Conservation (phyloP, 805 yeast genomes). For the Grigorovia jiainica region DNA sequence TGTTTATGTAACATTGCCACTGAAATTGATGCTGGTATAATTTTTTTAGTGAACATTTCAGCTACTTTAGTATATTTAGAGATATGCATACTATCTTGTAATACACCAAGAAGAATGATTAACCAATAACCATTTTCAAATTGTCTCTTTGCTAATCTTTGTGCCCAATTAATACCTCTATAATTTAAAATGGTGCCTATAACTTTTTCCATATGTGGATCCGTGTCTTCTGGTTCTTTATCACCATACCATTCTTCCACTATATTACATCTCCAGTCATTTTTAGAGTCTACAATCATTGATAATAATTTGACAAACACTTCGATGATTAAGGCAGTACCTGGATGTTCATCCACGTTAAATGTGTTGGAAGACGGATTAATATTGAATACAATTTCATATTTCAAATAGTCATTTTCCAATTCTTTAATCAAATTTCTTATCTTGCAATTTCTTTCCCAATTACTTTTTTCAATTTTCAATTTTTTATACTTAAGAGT, state of each 20-base stretch:
- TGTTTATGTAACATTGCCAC: constrained; percentile 2
- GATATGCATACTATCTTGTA: constrained; percentile 29
- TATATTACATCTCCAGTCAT: constrained; percentile 21
- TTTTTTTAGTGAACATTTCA: constrained; percentile 43
- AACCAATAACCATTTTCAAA: constrained; percentile 86
- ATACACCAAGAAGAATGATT: constrained; percentile 59
- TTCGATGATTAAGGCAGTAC: constrained; percentile 14
- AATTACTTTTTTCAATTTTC: constrained; percentile 1
- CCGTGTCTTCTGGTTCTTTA: constrained; percentile 7
- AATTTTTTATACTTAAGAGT: not conserved
- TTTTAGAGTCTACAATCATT: constrained; percentile 17
- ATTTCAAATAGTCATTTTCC: constrained; percentile 7
- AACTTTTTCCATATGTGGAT: constrained; percentile 7
- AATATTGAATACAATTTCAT: constrained; percentile 9
- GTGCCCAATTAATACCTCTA: constrained; percentile 63
- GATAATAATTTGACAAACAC: constrained; percentile 17
- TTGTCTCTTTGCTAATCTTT: constrained; percentile 56
- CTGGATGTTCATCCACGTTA: constrained; percentile 12
- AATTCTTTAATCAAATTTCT: constrained; percentile 7
- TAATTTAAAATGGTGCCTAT: constrained; percentile 37
- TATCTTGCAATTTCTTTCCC: constrained; percentile 9
- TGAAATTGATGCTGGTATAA: constrained; percentile 34
- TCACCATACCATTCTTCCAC: constrained; percentile 19
- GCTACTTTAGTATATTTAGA: constrained; percentile 19
- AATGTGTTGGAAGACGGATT: constrained; percentile 11